Conservation (phyloP, 2,329 filamentous ascomycete genomes). For the Chrysosphaeria jannelii region DNA sequence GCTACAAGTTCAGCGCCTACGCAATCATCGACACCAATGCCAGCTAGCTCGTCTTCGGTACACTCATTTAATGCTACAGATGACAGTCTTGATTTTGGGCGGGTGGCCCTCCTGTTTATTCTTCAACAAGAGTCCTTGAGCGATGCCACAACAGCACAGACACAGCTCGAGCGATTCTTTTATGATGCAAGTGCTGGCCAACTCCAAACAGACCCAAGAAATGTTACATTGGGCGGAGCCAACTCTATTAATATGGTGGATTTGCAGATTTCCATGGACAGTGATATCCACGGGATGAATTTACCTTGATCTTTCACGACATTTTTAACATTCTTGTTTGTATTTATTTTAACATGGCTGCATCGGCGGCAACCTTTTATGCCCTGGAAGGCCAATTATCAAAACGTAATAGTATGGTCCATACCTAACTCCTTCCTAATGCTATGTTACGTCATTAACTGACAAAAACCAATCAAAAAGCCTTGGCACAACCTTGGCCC, state of each 20-base stretch:
- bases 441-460: no score
- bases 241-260: conserved; percentile 20
- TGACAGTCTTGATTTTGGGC: conserved; percentile 29
- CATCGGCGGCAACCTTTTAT: background rate
- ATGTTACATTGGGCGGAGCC: conserved; percentile 10
- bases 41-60: no score
- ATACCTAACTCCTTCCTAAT: no score
- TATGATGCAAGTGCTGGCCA: conserved; percentile 10
- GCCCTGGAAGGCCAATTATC: no score
- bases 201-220: no score
- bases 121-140: conserved; percentile 22
- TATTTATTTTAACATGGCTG: background rate
- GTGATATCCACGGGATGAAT: conserved; percentile 1
- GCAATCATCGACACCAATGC: no score
- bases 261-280: conserved; percentile 4
- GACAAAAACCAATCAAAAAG: no score
- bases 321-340: background rate
- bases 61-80: conserved; percentile 19
- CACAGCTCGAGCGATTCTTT: conserved; percentile 23
- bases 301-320: background rate
- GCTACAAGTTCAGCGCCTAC: no score
- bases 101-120: conserved; percentile 29
- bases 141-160: conserved; percentile 22
- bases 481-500: no score
- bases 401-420: no score